Conservation (phyloP, 2,329 filamentous ascomycete genomes). For the Cladorrhinum sp. region DNA sequence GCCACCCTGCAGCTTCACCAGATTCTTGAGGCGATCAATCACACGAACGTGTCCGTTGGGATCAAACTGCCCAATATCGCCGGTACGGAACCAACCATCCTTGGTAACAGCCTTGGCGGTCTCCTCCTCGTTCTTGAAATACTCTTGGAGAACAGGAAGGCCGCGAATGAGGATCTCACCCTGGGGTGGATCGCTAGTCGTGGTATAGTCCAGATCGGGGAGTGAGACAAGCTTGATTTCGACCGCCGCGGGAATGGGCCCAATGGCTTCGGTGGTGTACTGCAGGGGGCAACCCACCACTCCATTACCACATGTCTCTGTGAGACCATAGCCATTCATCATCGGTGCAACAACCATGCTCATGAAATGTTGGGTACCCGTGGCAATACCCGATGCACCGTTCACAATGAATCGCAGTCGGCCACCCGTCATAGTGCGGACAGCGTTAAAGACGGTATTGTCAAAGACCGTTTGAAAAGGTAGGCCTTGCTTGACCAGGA, state of each 20-base stretch:
- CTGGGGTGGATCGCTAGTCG: constrained; percentile 73
- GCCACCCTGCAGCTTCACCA: constrained; percentile 91
- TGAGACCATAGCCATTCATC: constrained; percentile 91
- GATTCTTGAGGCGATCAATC: constrained; percentile 96
- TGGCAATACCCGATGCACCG: constrained; percentile 85
- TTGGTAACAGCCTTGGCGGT: constrained; percentile 72
- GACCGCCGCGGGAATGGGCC: constrained; percentile 71
- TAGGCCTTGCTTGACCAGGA: constrained; percentile 56
- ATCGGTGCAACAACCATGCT: constrained; percentile 91
- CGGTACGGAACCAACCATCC: constrained; percentile 96
- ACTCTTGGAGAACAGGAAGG: constrained; percentile 68
- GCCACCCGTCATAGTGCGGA: constrained; percentile 87
- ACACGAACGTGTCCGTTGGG: constrained; percentile 74
- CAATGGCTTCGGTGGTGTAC: constrained; percentile 75
- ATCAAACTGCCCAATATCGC: constrained; percentile 91
- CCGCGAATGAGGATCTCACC: constrained; percentile 92
- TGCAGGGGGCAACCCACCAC: constrained; percentile 80
- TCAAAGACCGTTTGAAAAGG: constrained; percentile 72
- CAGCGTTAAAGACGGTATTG: constrained; percentile 81
- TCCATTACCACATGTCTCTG: constrained; percentile 85
- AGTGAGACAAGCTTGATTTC: constrained; percentile 93
- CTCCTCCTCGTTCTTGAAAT: constrained; percentile 84
- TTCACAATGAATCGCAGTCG: constrained; percentile 88
- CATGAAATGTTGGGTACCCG: constrained; percentile 85
- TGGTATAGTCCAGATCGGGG: constrained; percentile 80